Evolutionary conservation across 768 basidiomycete species (phyloP), one percentile per base, ranked within the genome.

Genomic region (Boletus rex-veris): DNA sequence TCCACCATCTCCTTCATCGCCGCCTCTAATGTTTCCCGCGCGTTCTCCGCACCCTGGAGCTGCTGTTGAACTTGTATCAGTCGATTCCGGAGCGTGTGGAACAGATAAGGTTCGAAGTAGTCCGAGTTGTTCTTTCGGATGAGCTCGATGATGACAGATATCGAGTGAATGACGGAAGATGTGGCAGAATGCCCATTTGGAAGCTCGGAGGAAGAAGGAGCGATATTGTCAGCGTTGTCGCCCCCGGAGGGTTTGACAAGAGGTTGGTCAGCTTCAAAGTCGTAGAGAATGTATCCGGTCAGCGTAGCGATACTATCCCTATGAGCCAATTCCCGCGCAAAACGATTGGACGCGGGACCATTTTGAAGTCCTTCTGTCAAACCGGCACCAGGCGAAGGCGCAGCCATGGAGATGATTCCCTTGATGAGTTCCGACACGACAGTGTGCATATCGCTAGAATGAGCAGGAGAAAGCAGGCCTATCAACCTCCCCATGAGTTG

Each of bases 41-140:
- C 81, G 44, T 87, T 82, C 21, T 84, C 83, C 10, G 74, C 69
- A 40, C 71, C 73, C 52, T 78, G 73, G 33, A 82, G 68, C 45
- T 88, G 82, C 61, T 92, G 91, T 64, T 92, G 92, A 6, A 93
- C 80, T 46, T 85, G 84, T 58, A 98, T 94, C 35, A 98, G 79
- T 43, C 92, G 83, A 66, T 94, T 94, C 45, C 95, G 85, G 40
- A 97, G 74, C 2, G 91, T 93, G 65, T 97, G 95, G 73, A 97
- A 98, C 12, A 98, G 79, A 69, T 94, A 96, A 5, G 95, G 96
- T 72, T 99, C 97, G 65, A 97, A 95, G 67, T 94, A 98, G 69
- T 99, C 96, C 37, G 95, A 96, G 69, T 98, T 98, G 71, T 98
- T 98, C 69, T 98, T 94, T 48, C 95, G 83, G 60, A 98, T 97